Base-by-base conservation (phyloP, 2,329 filamentous ascomycete genomes). In the Clathrospora elynae region DNA sequence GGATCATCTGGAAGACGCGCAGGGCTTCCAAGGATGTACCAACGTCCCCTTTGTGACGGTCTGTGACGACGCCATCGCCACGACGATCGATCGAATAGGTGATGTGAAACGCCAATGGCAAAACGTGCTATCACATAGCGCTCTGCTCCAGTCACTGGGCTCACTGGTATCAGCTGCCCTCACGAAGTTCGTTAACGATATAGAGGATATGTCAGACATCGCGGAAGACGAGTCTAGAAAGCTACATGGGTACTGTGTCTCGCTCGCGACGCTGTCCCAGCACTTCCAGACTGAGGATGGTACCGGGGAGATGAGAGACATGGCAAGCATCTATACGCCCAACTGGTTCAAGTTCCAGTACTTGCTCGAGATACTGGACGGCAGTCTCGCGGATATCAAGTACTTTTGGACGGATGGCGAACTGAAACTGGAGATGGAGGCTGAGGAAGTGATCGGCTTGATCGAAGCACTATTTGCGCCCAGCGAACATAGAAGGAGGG, bases 281-380 rank as follows among this genome's bases (percentile, higher is more conserved):
- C 66, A 85, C 10, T 85, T 85, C 62, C 64, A 75, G 25, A 77
- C 77, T 7, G 71, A 76, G 9, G 66, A 70, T 25, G 62, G 62
- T 12, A 67, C 63, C 22, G 62, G 62, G 2, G 59, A 67, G 9
- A 66, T 77, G 18, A 71, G 73, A n/a, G 73, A 76, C 26, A 79
- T 82, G 71, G 81, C 79, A 3, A 79, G 80, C 16, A 73, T 85
- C 7, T 85, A 85, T 50, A 80, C 81, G 32, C 75, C 78, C 3
- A 80, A 78, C 51, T 86, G 83, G 83, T 72, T 85, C 49, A 82
- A 81, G 46, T 85, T 85, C 59, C 81, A 84, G 60, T 85, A 85
- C 54, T 61, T 86, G 37, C 71, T 77, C 28, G 83, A 85, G 53
- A 83, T 86, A 30, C 62, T 86, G 37, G 83, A 85, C 39, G 79